Evolutionary conservation across 2,329 filamentous ascomycete genomes (phyloP), one percentile per base, ranked within the genome.

Genomic region (Alternaria incomplexa): DNA sequence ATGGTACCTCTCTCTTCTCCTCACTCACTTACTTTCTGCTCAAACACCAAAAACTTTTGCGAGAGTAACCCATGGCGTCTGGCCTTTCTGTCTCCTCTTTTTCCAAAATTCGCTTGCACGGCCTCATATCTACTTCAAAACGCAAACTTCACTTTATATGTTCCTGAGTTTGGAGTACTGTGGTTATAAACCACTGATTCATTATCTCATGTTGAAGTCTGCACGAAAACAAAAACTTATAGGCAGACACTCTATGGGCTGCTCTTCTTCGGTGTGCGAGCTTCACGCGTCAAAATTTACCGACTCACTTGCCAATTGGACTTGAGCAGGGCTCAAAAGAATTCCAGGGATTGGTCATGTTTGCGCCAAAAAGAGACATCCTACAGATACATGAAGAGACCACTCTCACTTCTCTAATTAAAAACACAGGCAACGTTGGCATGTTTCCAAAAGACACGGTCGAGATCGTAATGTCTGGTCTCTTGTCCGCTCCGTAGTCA

Each of bases 231-330:
- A 12, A 30, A 30, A 30, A 30, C 6, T 8, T 26, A 9, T 26
- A 9, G 6, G 25, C 25, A 26, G 25, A 26, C 25, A 26, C 8
- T 8, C 3, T 7, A 26, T n/a, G 36, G 10, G 36, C 36, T 40
- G 9, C 1, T 10, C 36, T 36, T 5, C 15, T 40, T 17, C 2
- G n/a, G 36, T 17, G n/a, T 17, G 9, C 2, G 36, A 17, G 36
- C 3, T 40, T 5, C 3, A n/a, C 1, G 1, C 15, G 4, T 8
- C 36, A 0, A 17, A 17, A 10, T 0, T n/a, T 11, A 40, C 36
- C 15, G 32, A 40, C 1, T 3, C 0, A 1, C 15, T 40, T 17
- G 0, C 8, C 32, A 40, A 40, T 2, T 40, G 15, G 32, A 0
- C 15, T 3, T 40, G 0, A 40, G 2, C 15, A 40, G 8, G 30